These are phyloP conservation scores for Murraya koenigii DNA, from an alignment of 345 rosid species.

Conservation along the genomic window DNA sequence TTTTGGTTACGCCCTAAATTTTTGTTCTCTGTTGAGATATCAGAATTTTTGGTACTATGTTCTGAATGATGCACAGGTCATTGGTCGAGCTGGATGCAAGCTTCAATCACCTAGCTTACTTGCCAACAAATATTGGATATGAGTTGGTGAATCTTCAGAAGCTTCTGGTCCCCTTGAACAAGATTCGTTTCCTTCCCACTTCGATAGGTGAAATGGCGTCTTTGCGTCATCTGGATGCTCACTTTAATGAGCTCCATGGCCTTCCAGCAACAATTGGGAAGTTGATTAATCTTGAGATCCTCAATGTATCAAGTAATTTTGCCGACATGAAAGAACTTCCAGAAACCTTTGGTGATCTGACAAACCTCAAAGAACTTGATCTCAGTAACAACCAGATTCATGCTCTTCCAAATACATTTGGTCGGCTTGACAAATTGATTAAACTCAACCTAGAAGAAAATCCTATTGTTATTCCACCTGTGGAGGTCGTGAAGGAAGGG, in stretches of 20 bases:
- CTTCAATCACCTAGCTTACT: constrained; percentile 67
- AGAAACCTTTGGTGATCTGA: constrained; percentile 68
- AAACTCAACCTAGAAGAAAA: constrained; percentile 72
- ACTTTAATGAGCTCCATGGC: constrained; percentile 74
- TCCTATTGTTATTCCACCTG: constrained; percentile 70
- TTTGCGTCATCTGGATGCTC: constrained; percentile 65
- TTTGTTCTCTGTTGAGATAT: background rate
- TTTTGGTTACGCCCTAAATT: constrained; percentile 7
- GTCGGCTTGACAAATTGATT: constrained; percentile 64
- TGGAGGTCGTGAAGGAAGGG: constrained; percentile 60
- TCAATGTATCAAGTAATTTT: constrained; percentile 75
- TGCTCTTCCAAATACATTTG: constrained; percentile 79
- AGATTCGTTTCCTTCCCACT: constrained; percentile 68
- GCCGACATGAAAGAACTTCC: constrained; percentile 77
- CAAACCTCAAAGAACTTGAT: constrained; percentile 77
- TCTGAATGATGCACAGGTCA: constrained; percentile 42
- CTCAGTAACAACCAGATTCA: constrained; percentile 88
- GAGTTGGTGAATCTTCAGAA: constrained; percentile 59
- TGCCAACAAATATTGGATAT: constrained; percentile 84
- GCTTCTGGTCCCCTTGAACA: constrained; percentile 67
- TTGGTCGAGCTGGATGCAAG: constrained; percentile 77
- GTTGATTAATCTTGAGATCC: constrained; percentile 67
- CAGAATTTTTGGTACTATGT: background rate
- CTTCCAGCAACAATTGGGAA: constrained; percentile 63
- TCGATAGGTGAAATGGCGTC: constrained; percentile 73